These are phyloP conservation scores for Prunus mira DNA, from an alignment of 306 rosid genomes.

Conservation along the genomic window DNA sequence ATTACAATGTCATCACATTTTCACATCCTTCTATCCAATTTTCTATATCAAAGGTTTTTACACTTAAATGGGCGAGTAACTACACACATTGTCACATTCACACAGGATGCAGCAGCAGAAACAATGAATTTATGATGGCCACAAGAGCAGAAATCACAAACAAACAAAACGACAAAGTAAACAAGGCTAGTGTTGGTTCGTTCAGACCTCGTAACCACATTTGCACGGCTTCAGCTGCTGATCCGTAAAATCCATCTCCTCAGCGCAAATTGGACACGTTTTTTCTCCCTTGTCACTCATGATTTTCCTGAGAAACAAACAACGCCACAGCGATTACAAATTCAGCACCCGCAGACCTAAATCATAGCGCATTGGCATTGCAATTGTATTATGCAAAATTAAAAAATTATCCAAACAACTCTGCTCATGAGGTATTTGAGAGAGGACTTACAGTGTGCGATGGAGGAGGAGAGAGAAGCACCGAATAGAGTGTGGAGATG, in stretches of 20 bases:
- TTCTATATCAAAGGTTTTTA: not conserved
- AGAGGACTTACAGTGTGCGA: slow-evolving; percentile 2
- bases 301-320: slow-evolving; percentile 38
- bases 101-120: not conserved
- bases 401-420: not conserved
- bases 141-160: not conserved
- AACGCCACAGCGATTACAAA: not conserved
- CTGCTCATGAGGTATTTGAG: not conserved
- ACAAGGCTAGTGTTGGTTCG: not conserved
- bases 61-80: not conserved
- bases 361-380: not conserved
- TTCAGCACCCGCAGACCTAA: not conserved
- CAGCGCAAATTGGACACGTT: slow-evolving; percentile 93
- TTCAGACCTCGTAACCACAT: slow-evolving; percentile 88
- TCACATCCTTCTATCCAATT: not conserved
- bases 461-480: not conserved
- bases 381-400: not conserved
- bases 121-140: not conserved
- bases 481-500: not conserved
- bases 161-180: not conserved
- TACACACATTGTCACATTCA: not conserved
- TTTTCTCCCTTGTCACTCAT: slow-evolving; percentile 92
- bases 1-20: not conserved
- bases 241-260: slow-evolving; percentile 99
- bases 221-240: slow-evolving; percentile 95